Percentiles rank a stretch among this genome's conserved stretches.
These are phyloP conservation scores for Actinomortierella wolfii DNA, from an alignment of 371 early-diverging fungal genomes.

Conservation along the genomic window DNA sequence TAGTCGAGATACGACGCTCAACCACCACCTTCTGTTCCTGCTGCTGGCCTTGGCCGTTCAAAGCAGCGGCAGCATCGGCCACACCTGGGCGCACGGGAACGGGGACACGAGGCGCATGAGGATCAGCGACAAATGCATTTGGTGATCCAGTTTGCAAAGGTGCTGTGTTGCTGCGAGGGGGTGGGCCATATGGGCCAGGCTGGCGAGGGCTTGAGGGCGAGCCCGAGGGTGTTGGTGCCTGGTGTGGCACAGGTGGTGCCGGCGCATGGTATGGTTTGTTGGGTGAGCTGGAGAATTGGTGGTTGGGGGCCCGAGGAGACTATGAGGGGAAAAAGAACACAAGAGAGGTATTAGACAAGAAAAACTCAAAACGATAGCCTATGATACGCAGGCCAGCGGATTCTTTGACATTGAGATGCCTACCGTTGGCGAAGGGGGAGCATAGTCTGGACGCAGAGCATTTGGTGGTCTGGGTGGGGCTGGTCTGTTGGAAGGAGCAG, in stretches of 20 bases:
- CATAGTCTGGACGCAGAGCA: slow-evolving; percentile 27
- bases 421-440: slow-evolving; percentile 38
- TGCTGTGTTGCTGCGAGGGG: slow-evolving; percentile 15
- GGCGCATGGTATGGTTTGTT: slow-evolving; percentile 17
- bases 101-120: slow-evolving; percentile 10
- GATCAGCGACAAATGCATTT: slow-evolving; percentile 1
- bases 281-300: slow-evolving; percentile 40
- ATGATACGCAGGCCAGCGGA: too few relatives aligned
- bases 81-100: slow-evolving; percentile 25
- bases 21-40: slow-evolving; percentile 56
- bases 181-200: slow-evolving; percentile 29
- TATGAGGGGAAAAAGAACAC: slow-evolving; percentile 2
- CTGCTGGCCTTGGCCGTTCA: slow-evolving; percentile 29
- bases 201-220: slow-evolving; percentile 31
- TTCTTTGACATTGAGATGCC: not conserved
- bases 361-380: too few relatives aligned
- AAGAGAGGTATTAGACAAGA: not conserved
- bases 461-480: slow-evolving; percentile 37
- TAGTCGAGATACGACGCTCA: slow-evolving; percentile 77
- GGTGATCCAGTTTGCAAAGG: slow-evolving; percentile 1
- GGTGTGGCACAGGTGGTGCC: slow-evolving; percentile 10
- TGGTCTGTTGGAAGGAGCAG: slow-evolving; percentile 11
- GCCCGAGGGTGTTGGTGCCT: slow-evolving; percentile 22
- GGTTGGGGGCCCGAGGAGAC: slow-evolving; percentile 36
- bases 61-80: slow-evolving; percentile 32